Conservation (phyloP, 176 grass and related monocot genomes). For the Carex pumila region DNA sequence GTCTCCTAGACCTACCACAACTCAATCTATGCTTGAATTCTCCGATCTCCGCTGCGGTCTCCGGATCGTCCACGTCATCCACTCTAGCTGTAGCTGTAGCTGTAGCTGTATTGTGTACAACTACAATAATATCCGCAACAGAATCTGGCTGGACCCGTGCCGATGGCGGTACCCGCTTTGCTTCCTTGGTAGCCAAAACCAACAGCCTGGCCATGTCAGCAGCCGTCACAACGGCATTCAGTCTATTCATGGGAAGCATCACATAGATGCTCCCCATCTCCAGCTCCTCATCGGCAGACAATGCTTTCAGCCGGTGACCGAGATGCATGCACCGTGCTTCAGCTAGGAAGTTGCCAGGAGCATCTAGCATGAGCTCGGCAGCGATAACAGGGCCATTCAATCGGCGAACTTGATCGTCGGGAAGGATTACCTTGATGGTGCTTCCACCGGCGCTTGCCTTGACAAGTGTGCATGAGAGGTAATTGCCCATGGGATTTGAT, state of each 20-base stretch:
- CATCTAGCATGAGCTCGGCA: constrained; percentile 86
- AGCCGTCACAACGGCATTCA: constrained; percentile 31
- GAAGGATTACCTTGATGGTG: constrained; percentile 52
- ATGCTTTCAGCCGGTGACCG: constrained; percentile 46
- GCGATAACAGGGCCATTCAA: constrained; percentile 30
- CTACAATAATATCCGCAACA: neutral
- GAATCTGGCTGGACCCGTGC: neutral
- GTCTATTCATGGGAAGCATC: constrained; percentile 76
- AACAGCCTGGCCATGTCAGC: constrained; percentile 47
- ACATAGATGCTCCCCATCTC: constrained; percentile 43
- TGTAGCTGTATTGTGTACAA: neutral
- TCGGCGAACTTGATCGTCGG: constrained; percentile 32
- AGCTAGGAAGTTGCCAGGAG: constrained; percentile 62
- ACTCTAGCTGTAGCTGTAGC: constrained; percentile 24
- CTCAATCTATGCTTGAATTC: constrained; percentile 70
- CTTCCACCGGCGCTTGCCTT: neutral
- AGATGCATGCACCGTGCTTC: constrained; percentile 42
- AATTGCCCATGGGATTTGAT: constrained; percentile 62
- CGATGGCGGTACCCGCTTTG: constrained; percentile 31
- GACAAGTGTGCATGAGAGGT: constrained; percentile 40
- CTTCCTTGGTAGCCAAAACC: constrained; percentile 37
- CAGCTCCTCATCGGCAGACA: constrained; percentile 67
- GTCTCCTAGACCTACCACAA: constrained; percentile 43
- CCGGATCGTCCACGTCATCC: constrained; percentile 49
- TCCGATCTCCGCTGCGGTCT: constrained; percentile 40